Percentiles rank a stretch among this genome's conserved stretches.
Evolutionary conservation across 208 protist species (phyloP).

Genomic region (Leishmania martiniquensis): DNA sequence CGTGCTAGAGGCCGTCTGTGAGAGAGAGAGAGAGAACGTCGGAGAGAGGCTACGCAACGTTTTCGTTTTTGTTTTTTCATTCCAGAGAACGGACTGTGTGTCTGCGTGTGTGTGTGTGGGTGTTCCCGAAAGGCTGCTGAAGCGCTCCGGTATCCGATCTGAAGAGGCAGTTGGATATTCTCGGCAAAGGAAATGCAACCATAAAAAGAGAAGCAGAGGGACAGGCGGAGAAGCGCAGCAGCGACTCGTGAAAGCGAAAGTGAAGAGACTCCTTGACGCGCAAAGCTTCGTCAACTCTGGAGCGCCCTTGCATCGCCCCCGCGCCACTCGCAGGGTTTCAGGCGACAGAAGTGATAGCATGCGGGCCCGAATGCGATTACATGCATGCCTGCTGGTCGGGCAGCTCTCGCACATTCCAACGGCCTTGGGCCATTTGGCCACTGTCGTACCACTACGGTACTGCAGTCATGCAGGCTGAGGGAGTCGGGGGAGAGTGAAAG

Average conservation of each 20-base stretch:
- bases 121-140: neutral
- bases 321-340: neutral
- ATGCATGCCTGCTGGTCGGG: neutral
- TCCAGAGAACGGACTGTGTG: no score
- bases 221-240: neutral
- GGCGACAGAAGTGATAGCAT: neutral
- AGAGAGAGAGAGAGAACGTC: conserved; percentile 5
- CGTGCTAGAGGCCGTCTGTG: neutral
- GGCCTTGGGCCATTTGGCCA: neutral
- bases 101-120: neutral
- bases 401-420: neutral
- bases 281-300: neutral
- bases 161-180: neutral
- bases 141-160: neutral
- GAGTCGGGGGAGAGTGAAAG: neutral
- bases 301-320: neutral
- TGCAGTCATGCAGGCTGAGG: neutral
- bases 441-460: neutral
- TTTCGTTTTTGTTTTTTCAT: no score
- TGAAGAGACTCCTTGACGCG: neutral
- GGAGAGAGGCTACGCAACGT: neutral
- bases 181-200: neutral
- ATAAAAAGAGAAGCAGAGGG: neutral
- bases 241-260: neutral
- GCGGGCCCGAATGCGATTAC: neutral